These are phyloP conservation scores for Fistulinella prunicolor DNA, from an alignment of 768 basidiomycete genomes.

Conservation along the genomic window DNA sequence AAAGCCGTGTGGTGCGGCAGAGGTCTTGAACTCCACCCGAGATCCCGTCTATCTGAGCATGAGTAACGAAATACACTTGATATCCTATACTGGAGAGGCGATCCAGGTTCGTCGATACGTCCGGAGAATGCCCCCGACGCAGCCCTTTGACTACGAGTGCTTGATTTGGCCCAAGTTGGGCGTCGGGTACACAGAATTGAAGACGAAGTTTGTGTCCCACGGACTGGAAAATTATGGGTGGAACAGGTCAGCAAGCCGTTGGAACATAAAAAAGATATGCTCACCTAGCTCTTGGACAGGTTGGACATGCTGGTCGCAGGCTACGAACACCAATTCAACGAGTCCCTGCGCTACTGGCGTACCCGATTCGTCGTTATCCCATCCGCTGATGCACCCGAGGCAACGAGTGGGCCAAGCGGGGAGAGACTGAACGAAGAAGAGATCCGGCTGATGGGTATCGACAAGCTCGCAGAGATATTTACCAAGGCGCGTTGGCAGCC, in stretches of 20 bases:
- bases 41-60: constrained; percentile 90
- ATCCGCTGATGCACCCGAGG: constrained; percentile 62
- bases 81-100: constrained; percentile 87
- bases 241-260: constrained; percentile 60
- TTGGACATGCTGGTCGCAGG: constrained; percentile 84
- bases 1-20: constrained; percentile 61
- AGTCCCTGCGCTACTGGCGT: constrained; percentile 88
- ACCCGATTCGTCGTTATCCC: constrained; percentile 94
- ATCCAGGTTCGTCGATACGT: constrained; percentile 88
- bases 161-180: constrained; percentile 93
- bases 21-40: constrained; percentile 54
- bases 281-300: constrained; percentile 36
- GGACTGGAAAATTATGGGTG: constrained; percentile 82
- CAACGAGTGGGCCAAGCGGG: constrained; percentile 55
- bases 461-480: constrained; percentile 87
- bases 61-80: constrained; percentile 92
- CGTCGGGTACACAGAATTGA: constrained; percentile 78
- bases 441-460: constrained; percentile 83
- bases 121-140: constrained; percentile 61
- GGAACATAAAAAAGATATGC: background rate
- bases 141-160: constrained; percentile 76
- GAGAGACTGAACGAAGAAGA: constrained; percentile 86
- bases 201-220: constrained; percentile 71
- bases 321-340: constrained; percentile 76
- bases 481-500: constrained; percentile 79